Conservation (phyloP, 164 flowering plant genomes). For the Vitis riparia region DNA sequence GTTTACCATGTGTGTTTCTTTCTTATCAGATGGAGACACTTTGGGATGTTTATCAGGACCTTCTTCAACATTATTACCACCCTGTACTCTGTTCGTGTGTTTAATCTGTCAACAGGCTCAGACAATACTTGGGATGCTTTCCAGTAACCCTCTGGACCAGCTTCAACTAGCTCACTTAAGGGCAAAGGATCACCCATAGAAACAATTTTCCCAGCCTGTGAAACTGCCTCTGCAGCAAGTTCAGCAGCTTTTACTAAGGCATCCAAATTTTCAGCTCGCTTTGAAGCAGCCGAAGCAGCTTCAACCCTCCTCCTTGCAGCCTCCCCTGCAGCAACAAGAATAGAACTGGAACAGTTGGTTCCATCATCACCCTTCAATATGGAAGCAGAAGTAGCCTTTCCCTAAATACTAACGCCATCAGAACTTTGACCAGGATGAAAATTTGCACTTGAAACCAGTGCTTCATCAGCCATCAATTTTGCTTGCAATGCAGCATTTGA, state of each 20-base stretch:
- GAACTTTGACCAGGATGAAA: conserved; percentile 19
- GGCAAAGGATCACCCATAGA: conserved; percentile 84
- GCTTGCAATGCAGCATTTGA: conserved; percentile 92
- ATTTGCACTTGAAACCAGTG: conserved; percentile 30
- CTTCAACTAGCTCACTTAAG: conserved; percentile 53
- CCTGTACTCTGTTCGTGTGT: conserved; percentile 13
- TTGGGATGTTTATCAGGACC: conserved; percentile 15
- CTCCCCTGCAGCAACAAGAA: conserved; percentile 72
- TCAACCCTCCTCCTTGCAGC: conserved; percentile 79
- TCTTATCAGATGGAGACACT: conserved; percentile 23
- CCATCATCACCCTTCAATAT: conserved; percentile 53
- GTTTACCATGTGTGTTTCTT: conserved; percentile 17
- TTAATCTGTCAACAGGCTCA: conserved; percentile 24
- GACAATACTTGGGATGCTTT: conserved; percentile 35
- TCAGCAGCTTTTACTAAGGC: conserved; percentile 92
- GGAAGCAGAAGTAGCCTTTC: conserved; percentile 55
- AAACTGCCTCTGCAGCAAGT: conserved; percentile 91
- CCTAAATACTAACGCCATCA: conserved; percentile 33
- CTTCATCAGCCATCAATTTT: conserved; percentile 84
- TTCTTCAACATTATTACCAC: conserved; percentile 15
- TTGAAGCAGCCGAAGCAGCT: conserved; percentile 87
- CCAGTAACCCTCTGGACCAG: conserved; percentile 76
- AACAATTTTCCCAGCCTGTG: conserved; percentile 85
- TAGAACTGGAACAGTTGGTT: conserved; percentile 41
- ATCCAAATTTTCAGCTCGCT: conserved; percentile 89